A percentile compares a stretch with the other conserved stretches of the same genome.
phyloP scores from a whole-genome alignment of 352 stramenopile species.

The Globisporangium parvum region DNA sequence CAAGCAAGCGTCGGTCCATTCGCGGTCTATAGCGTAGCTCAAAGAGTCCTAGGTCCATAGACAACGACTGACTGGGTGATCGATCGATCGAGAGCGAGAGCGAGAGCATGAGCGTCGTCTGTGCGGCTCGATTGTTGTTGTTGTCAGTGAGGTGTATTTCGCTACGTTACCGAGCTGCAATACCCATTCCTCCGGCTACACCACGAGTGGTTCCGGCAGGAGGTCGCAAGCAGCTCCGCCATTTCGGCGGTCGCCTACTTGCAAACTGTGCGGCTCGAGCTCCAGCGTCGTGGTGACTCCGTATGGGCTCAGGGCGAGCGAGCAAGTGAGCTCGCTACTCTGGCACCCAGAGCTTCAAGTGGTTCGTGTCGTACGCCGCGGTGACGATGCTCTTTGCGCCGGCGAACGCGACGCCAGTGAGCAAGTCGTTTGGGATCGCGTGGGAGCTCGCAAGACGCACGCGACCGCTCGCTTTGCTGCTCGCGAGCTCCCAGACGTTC shows the following conservation, averaged over 20 bases:
- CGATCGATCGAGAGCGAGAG: background rate
- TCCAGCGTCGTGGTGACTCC: background rate
- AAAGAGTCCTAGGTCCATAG: too few species aligned
- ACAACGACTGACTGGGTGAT: too few species aligned
- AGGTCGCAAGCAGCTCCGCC: too few species aligned
- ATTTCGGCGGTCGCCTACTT: too few species aligned
- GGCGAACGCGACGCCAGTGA: slow-evolving; percentile 50
- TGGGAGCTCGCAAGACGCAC: slow-evolving; percentile 62
- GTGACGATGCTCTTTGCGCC: slow-evolving; percentile 48
- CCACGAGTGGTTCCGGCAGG: too few species aligned
- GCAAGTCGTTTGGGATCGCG: slow-evolving; percentile 50
- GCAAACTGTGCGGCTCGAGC: too few species aligned
- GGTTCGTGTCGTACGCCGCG: slow-evolving; percentile 50
- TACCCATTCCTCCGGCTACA: too few species aligned
- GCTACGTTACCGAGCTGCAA: too few species aligned
- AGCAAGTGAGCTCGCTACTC: slow-evolving; percentile 22
- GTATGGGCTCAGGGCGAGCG: background rate
- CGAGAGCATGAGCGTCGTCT: background rate
- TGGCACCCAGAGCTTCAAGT: slow-evolving; percentile 66
- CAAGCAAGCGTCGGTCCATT: too few species aligned
- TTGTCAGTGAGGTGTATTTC: too few species aligned
- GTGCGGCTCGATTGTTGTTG: too few species aligned
- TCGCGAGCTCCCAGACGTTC: slow-evolving; percentile 65
- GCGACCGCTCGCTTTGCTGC: slow-evolving; percentile 12
- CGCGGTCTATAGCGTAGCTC: too few species aligned